Conservation (phyloP, 2,329 filamentous ascomycete species). For the Dryadomyces quercus-mongolicae region DNA sequence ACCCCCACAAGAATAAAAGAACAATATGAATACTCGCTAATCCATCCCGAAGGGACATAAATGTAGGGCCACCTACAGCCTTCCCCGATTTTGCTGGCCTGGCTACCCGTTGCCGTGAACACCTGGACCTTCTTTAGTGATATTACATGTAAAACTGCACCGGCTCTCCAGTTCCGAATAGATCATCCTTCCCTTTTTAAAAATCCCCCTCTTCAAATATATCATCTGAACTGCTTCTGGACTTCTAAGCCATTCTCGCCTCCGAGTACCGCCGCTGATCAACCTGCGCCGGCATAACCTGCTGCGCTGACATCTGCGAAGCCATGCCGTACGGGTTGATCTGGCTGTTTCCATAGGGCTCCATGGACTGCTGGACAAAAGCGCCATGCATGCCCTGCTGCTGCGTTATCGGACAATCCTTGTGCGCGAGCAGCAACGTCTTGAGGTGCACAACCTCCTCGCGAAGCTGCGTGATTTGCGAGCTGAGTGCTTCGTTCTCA, state of each 20-base stretch:
- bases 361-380: constrained; percentile 40
- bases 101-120: background rate
- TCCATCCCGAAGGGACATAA: background rate
- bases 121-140: background rate
- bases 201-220: background rate
- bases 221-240: background rate
- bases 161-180: background rate
- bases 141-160: background rate
- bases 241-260: background rate
- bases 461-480: constrained; percentile 70
- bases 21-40: background rate
- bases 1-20: background rate
- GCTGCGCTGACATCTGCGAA: constrained; percentile 36
- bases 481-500: constrained; percentile 79
- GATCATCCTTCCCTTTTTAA: background rate
- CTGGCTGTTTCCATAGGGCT: constrained; percentile 41
- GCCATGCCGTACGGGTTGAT: constrained; percentile 50
- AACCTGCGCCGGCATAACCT: constrained; percentile 41
- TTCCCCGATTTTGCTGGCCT: background rate
- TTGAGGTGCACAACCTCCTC: constrained; percentile 95
- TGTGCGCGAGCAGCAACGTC: constrained; percentile 83
- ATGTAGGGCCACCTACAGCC: background rate
- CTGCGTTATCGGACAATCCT: constrained; percentile 88
- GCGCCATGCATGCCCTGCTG: constrained; percentile 59
- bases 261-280: constrained; percentile 42